Evolutionary conservation across 192 early-diverging fungal genomes (phyloP), one percentile per base, ranked within the genome.

Genomic region (Glomus cerebriforme): DNA sequence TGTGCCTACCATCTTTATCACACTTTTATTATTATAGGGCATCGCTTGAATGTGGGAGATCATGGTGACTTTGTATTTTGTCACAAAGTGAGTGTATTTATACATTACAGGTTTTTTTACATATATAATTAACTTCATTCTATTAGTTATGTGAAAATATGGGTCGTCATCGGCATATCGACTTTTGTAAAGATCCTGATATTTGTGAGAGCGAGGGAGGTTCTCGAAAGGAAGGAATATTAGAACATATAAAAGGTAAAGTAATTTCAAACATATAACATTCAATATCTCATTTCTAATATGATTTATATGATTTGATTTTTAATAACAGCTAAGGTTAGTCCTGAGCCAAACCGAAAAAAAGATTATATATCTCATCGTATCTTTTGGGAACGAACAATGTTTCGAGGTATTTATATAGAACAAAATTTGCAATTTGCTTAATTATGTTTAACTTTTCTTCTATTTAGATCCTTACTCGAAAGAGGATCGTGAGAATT

Each of bases 381-480:
- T 37, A 24, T 79, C 22, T 84, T 39, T 45, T 85, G 83, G 83
- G 64, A 85, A 73, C 82, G 83, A 39, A 82, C 79, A 63, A 80
- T 70, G 9, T 85, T 85, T 49, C 54, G 59, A 60, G 82, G 79
- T 80, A 77, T n/a, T n/a, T n/a, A n/a, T n/a, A n/a, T n/a, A n/a
- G n/a, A n/a, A n/a, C 27, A 10, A 71, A 15, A 85, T 82, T 26
- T 59, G n/a, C 7, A 49, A 29, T 45, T 17, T 26, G 10, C 8
- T 3, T 32, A 31, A 35, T 45, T 9, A 73, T 31, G 5, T 66
- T 67, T 17, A 68, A 67, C 22, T n/a, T 58, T n/a, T n/a, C n/a
- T n/a, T 37, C 12, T 31, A 37, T 2, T 22, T 69, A 80, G 83
- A 85, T 62, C 83, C 83, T 37, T 85, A 85, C 7, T 78, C 26